Percentiles rank a stretch among this genome's conserved stretches.
Conservation (phyloP, 1,284 basidiomycete species). For the Austroboletus niveus region DNA sequence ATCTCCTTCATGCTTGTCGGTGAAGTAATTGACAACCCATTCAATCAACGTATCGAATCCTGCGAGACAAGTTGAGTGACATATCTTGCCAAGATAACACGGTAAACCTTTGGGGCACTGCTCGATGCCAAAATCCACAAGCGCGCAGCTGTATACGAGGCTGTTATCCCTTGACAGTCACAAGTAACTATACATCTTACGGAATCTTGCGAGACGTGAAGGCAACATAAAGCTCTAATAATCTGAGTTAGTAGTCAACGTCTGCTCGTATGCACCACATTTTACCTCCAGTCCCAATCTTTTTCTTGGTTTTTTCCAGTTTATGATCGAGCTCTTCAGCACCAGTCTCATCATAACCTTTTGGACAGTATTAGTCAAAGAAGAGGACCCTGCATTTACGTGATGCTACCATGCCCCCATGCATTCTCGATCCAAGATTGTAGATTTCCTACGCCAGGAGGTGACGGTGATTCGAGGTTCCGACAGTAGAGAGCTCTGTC, state of each 20-base stretch:
- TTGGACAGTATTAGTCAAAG: slow-evolving; percentile 2
- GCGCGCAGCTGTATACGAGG: slow-evolving; percentile 43
- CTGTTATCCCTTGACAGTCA: background rate
- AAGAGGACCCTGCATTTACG: background rate
- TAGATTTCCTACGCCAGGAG: slow-evolving; percentile 71
- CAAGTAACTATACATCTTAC: slow-evolving; percentile 41
- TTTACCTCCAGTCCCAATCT: slow-evolving; percentile 78
- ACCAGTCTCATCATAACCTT: slow-evolving; percentile 76
- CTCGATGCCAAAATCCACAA: slow-evolving; percentile 60
- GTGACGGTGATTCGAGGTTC: slow-evolving; percentile 51
- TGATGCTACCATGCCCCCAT: slow-evolving; percentile 59
- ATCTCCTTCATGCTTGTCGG: slow-evolving; percentile 36
- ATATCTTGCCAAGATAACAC: background rate
- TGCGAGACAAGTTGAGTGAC: slow-evolving; percentile 1
- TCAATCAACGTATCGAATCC: slow-evolving; percentile 44
- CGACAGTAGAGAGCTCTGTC: slow-evolving; percentile 58
- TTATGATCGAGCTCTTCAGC: slow-evolving; percentile 54
- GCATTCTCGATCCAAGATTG: slow-evolving; percentile 79
- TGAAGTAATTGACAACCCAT: slow-evolving; percentile 73
- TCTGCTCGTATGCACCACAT: background rate
- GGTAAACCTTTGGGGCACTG: slow-evolving; percentile 40
- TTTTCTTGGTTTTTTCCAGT: slow-evolving; percentile 65
- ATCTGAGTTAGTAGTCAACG: slow-evolving; percentile 1
- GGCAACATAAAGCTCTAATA: slow-evolving; percentile 47
- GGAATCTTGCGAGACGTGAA: slow-evolving; percentile 76